Evolutionary conservation across 352 stramenopile genomes (phyloP), one percentile per base, ranked within the genome.

Genomic region (Phytopythium kandeliae): DNA sequence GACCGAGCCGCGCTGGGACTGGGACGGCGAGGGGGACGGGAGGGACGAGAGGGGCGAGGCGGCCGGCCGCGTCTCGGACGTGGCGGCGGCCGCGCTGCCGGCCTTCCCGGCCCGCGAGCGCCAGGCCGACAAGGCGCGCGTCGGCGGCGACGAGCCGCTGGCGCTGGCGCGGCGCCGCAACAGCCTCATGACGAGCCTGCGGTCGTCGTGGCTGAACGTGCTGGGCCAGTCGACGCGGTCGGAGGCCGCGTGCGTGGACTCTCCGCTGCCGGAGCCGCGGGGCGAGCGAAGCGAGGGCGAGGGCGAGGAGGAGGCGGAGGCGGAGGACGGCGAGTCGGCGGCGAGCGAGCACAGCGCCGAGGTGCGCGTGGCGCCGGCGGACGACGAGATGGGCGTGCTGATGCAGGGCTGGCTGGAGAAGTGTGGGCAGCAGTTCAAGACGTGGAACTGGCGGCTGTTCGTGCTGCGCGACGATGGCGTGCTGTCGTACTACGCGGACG

Each of bases 391-490:
- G 63, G 81, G 71, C 19, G 64, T 94, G 28, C 68, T 92, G 8
- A 90, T 90, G 66, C 74, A 92, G 41, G 85, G 85, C 16, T 95
- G 85, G 85, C 77, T 95, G 34, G 78, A 95, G 46, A 95, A 95
- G 57, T 93, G 85, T 52, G 81, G 85, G 2, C 80, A 92, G 62
- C 79, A 88, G 51, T 90, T 95, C 62, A 93, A 95, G 74, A 92
- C 85, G 45, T 93, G 85, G 85, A 92, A 95, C 57, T 91, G 74
- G 81, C 79, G 82, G 37, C 93, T 90, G 67, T 95, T 95, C 50
- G 85, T 93, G 45, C 64, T 95, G 40, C 76, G 79, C 17, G 66
- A 84, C 43, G 82, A 93, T 59, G 80, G 85, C 30, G 73, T 89
- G 42, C 67, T 95, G 49, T 83, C 76, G 9, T 94, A 94, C 52